Conservation (phyloP, 2,329 filamentous ascomycete genomes). For the Oidium heveae region DNA sequence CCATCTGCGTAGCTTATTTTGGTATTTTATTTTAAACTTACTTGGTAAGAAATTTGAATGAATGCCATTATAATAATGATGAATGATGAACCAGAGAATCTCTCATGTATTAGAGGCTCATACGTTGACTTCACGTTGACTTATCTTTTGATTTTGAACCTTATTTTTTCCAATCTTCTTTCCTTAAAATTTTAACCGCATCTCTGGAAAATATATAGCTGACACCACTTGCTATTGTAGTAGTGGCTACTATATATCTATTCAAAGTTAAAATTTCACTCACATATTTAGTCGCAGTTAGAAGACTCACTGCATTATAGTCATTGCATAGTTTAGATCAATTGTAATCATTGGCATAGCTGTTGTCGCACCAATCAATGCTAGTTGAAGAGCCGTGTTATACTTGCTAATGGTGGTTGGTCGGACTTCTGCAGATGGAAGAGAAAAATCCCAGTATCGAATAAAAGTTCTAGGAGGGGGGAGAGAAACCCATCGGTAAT, state of each 20-base stretch:
- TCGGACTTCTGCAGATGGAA: slow-evolving; percentile 65
- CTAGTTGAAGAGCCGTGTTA: slow-evolving; percentile 81
- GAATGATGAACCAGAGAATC: too few relatives aligned
- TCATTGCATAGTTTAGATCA: slow-evolving; percentile 28
- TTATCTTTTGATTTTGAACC: neutral
- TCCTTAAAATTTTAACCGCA: slow-evolving; percentile 59
- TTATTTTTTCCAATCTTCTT: slow-evolving; percentile 6
- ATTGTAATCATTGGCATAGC: slow-evolving; percentile 49
- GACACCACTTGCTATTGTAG: slow-evolving; percentile 79
- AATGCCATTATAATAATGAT: too few relatives aligned
- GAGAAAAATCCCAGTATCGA: slow-evolving; percentile 90
- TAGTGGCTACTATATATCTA: slow-evolving; percentile 60
- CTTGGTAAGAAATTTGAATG: too few relatives aligned
- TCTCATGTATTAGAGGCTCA: too few relatives aligned
- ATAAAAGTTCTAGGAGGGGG: slow-evolving; percentile 79
- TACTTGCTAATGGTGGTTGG: slow-evolving; percentile 70
- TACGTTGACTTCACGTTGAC: neutral
- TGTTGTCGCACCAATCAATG: slow-evolving; percentile 64
- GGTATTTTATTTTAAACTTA: too few relatives aligned
- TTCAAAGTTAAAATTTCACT: slow-evolving; percentile 4
- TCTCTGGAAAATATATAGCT: slow-evolving; percentile 84
- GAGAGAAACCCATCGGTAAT: slow-evolving; percentile 86
- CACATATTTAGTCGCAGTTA: neutral
- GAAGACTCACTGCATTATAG: slow-evolving; percentile 33
- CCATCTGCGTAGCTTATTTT: too few relatives aligned